Conservation (phyloP, 1,139 yeast species). For the Starmera stellimalicola region DNA sequence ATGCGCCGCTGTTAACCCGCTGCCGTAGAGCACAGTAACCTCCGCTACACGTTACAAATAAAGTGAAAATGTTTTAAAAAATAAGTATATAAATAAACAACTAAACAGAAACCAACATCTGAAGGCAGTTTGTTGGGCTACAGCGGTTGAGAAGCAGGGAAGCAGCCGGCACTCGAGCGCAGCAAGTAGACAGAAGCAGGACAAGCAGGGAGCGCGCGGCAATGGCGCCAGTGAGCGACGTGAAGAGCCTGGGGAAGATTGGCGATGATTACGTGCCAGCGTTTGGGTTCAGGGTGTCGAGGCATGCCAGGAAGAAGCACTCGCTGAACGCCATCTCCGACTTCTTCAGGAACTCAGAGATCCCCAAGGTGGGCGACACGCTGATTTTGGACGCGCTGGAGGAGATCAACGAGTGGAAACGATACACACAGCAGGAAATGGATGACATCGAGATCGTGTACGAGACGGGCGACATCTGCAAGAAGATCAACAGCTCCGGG, state of each 20-base stretch:
- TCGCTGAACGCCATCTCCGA: slow-evolving; percentile 9
- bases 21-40: too few relatives aligned
- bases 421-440: slow-evolving; percentile 12
- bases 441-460: slow-evolving; percentile 9
- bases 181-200: too few relatives aligned
- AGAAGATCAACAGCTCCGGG: not conserved
- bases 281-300: slow-evolving; percentile 5
- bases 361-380: slow-evolving; percentile 11
- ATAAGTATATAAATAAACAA: too few relatives aligned
- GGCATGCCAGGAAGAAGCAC: slow-evolving; percentile 7
- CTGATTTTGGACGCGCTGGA: slow-evolving; percentile 11
- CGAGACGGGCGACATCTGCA: slow-evolving; percentile 1
- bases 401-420: slow-evolving; percentile 12
- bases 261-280: not conserved
- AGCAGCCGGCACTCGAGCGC: too few relatives aligned
- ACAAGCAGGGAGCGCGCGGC: too few relatives aligned
- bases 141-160: too few relatives aligned
- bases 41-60: too few relatives aligned
- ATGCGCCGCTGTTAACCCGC: too few relatives aligned
- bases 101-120: too few relatives aligned
- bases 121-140: too few relatives aligned
- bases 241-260: not conserved
- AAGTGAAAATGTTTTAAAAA: too few relatives aligned
- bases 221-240: not conserved
- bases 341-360: slow-evolving; percentile 13